phyloP scores from a whole-genome alignment of 2,329 filamentous ascomycete species.

The Pseudocercospora crystallina region DNA sequence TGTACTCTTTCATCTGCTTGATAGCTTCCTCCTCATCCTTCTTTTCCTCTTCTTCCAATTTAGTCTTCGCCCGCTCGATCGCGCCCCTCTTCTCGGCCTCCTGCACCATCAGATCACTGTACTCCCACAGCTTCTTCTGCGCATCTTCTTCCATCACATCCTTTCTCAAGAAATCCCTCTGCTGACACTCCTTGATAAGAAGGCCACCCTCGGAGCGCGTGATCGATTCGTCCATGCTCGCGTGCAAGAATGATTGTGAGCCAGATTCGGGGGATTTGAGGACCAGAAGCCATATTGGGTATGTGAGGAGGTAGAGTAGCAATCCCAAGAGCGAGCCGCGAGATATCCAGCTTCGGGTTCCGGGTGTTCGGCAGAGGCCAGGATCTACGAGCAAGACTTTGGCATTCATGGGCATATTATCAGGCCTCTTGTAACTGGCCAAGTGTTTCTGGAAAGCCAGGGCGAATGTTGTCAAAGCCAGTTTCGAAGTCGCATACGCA shows the following conservation, averaged over 20 bases:
- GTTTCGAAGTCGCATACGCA: constrained; percentile 52
- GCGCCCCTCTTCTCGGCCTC: constrained; percentile 78
- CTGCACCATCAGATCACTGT: constrained; percentile 81
- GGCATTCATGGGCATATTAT: constrained; percentile 77
- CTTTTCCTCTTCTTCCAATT: constrained; percentile 48
- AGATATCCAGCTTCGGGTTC: constrained; percentile 82
- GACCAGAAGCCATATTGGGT: constrained; percentile 80
- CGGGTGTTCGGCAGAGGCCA: constrained; percentile 78
- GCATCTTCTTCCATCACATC: constrained; percentile 76
- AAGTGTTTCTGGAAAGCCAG: constrained; percentile 91
- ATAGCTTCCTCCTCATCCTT: constrained; percentile 38
- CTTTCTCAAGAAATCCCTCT: constrained; percentile 67
- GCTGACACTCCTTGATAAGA: constrained; percentile 84
- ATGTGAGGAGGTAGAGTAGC: constrained; percentile 71
- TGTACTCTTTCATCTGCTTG: constrained; percentile 34
- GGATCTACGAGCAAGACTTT: constrained; percentile 86
- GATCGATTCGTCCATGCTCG: constrained; percentile 76
- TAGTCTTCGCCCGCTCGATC: constrained; percentile 57
- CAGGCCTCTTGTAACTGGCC: constrained; percentile 77
- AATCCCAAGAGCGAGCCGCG: constrained; percentile 81
- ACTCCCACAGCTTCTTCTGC: constrained; percentile 85
- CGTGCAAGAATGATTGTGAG: constrained; percentile 81
- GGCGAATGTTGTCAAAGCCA: constrained; percentile 87
- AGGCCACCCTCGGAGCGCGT: constrained; percentile 65
- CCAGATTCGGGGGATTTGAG: constrained; percentile 82